These are phyloP conservation scores for Camellia japonica DNA, from an alignment of 148 eudicot genomes.

Conservation along the genomic window DNA sequence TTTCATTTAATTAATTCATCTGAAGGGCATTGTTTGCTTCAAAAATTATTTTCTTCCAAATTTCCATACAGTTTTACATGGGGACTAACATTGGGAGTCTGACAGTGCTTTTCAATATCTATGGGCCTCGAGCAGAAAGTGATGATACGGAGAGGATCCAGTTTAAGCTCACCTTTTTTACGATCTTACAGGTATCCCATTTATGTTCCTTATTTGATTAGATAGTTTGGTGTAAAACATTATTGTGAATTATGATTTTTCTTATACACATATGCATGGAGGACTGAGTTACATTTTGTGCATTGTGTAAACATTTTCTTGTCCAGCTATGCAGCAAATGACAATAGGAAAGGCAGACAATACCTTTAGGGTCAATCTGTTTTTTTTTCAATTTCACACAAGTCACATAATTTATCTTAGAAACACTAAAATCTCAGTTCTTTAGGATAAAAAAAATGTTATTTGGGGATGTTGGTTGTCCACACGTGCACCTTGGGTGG, in stretches of 20 bases:
- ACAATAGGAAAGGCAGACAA: not conserved
- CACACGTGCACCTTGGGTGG: not conserved
- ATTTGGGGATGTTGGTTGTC: not conserved
- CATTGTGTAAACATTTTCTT: not conserved
- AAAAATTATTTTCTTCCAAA: not conserved
- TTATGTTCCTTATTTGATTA: constrained; percentile 11
- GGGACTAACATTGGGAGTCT: not conserved
- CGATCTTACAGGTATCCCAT: constrained; percentile 62
- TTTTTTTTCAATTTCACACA: not conserved
- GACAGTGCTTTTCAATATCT: constrained; percentile 86
- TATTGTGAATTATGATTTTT: not conserved
- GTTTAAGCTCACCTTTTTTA: constrained; percentile 73
- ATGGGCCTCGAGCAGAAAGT: constrained; percentile 82
- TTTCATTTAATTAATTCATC: not conserved
- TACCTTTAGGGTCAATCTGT: not conserved
- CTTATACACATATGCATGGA: not conserved
- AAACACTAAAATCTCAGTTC: not conserved
- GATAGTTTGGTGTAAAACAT: not conserved
- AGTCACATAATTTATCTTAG: not conserved
- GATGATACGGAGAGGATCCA: constrained; percentile 78
- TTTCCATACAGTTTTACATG: not conserved
- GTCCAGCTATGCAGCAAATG: not conserved
- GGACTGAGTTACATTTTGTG: not conserved
- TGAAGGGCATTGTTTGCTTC: constrained; percentile 7
- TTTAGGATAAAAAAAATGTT: not conserved